Percentiles rank a stretch among this genome's conserved stretches.
These are phyloP conservation scores for Saturnispora mendoncae DNA, from an alignment of 805 yeast species.

Conservation along the genomic window DNA sequence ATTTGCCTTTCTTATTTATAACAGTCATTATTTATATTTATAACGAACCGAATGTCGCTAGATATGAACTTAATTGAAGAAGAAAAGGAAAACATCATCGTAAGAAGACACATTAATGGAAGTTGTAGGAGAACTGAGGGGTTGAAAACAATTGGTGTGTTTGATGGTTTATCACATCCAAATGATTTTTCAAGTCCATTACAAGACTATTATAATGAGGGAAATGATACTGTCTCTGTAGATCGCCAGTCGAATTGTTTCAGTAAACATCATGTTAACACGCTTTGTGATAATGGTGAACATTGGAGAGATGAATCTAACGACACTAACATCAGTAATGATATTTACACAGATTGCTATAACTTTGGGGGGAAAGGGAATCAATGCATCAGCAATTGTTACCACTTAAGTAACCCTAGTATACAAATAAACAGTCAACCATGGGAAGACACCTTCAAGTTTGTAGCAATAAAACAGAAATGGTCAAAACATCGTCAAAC, in stretches of 20 bases:
- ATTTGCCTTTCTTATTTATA: too few species aligned
- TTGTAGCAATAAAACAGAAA: neutral
- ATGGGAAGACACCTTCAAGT: neutral
- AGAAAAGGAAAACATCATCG: neutral
- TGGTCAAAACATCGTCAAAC: neutral
- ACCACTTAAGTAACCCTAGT: too few species aligned
- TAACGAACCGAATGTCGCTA: neutral
- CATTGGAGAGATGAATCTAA: too few species aligned
- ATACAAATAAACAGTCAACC: neutral
- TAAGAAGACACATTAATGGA: neutral
- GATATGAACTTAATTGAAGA: neutral
- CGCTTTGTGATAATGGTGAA: too few species aligned
- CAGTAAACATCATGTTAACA: too few species aligned
- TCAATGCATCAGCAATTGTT: too few species aligned
- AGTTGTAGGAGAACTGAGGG: too few species aligned
- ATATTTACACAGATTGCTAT: too few species aligned
- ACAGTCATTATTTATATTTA: neutral
- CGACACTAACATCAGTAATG: too few species aligned
- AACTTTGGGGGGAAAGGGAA: too few species aligned
- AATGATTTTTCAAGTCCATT: neutral
- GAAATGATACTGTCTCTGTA: neutral
- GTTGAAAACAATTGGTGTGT: neutral
- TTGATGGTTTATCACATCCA: neutral
- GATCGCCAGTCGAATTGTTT: neutral
- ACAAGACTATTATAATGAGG: too few species aligned